Conservation (phyloP, 2,329 filamentous ascomycete species). For the Arachnomyces sp. region DNA sequence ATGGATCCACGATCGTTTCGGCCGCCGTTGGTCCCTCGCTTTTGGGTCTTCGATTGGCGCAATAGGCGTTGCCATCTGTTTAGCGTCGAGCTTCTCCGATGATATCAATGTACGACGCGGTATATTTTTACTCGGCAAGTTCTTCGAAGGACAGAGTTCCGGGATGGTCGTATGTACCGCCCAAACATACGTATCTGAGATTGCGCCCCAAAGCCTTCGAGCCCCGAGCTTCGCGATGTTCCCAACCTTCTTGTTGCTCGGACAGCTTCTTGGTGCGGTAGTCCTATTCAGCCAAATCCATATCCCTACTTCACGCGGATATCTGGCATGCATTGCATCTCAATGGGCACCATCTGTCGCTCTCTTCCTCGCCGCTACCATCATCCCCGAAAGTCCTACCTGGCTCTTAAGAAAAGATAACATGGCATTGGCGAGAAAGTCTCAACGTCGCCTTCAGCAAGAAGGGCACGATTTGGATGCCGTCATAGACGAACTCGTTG, state of each 20-base stretch:
- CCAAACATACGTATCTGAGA: conserved; percentile 45
- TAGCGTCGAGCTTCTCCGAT: conserved; percentile 23
- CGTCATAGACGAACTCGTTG: conserved; percentile 26
- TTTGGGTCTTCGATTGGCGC: conserved; percentile 31
- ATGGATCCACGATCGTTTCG: conserved; percentile 33
- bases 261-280: conserved; percentile 40
- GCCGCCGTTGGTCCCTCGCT: conserved; percentile 30
- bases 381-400: conserved; percentile 45
- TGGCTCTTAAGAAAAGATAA: conserved; percentile 39
- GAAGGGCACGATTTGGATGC: conserved; percentile 26
- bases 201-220: conserved; percentile 39
- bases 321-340: conserved; percentile 33
- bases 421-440: conserved; percentile 34
- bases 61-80: conserved; percentile 29
- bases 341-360: conserved; percentile 38
- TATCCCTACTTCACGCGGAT: conserved; percentile 23
- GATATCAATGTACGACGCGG: conserved; percentile 24
- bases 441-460: conserved; percentile 44
- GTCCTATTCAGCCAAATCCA: conserved; percentile 32
- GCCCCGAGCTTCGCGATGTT: conserved; percentile 43
- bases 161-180: conserved; percentile 38
- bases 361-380: conserved; percentile 34
- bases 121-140: conserved; percentile 39
- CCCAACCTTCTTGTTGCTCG: conserved; percentile 42
- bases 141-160: conserved; percentile 39